Evolutionary conservation across 192 early-diverging fungal genomes (phyloP).

Genomic region (Irineochytrium annulatum): DNA sequence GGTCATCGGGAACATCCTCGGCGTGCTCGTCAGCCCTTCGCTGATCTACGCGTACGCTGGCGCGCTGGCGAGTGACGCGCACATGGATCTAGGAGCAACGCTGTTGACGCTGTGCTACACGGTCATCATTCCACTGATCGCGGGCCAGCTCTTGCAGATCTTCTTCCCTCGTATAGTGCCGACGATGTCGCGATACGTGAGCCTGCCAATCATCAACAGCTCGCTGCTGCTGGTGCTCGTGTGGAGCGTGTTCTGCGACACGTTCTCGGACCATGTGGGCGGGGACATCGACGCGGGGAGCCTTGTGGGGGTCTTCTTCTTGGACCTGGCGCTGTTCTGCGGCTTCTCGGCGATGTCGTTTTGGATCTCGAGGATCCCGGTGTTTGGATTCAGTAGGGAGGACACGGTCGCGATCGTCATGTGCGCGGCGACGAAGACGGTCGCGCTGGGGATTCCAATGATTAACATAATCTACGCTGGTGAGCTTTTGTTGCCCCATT

Average conservation of each 20-base stretch:
- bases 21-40: slow-evolving; percentile 55
- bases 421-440: slow-evolving; percentile 71
- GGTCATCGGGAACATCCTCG: slow-evolving; percentile 68
- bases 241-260: slow-evolving; percentile 72
- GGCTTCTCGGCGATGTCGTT: slow-evolving; percentile 48
- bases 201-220: slow-evolving; percentile 53
- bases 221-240: slow-evolving; percentile 59
- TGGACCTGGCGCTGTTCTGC: slow-evolving; percentile 51
- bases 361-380: slow-evolving; percentile 34
- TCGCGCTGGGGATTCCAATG: slow-evolving; percentile 74
- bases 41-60: slow-evolving; percentile 49
- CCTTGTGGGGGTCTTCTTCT: slow-evolving; percentile 47
- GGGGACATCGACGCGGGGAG: slow-evolving; percentile 40
- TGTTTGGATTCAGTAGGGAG: slow-evolving; percentile 42
- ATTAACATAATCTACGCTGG: slow-evolving; percentile 63
- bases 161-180: slow-evolving; percentile 35
- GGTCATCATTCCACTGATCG: slow-evolving; percentile 57
- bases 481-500: too few species aligned
- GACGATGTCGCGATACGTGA: slow-evolving; percentile 42
- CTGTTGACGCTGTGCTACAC: slow-evolving; percentile 55
- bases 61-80: slow-evolving; percentile 21
- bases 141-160: slow-evolving; percentile 41
- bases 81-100: slow-evolving; percentile 47
- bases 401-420: slow-evolving; percentile 65
- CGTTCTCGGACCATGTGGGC: slow-evolving; percentile 54